Base-by-base conservation (phyloP, 768 basidiomycete genomes). In the Krasilnikovozyma curviuscula region DNA sequence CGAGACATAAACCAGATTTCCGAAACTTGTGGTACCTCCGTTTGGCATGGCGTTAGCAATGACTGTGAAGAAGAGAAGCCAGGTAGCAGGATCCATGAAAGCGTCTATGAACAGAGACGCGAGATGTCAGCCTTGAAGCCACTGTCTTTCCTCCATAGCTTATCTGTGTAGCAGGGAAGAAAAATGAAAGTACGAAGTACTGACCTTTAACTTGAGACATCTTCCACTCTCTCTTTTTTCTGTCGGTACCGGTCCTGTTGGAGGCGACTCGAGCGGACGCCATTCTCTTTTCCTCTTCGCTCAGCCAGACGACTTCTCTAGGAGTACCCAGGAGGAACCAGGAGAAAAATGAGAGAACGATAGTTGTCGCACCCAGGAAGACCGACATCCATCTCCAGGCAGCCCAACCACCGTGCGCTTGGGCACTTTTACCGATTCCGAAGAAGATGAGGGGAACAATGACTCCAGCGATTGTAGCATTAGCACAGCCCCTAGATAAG, bases 311-410 rank as follows among this genome's bases (percentile, higher is more conserved):
- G 12, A 60, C 57, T 31, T 57, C 54, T 21, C 41, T 47, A 14
- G 59, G 59, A 5, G 53, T 58, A 10, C 59, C 59, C 24, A 60
- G 42, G 31, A 59, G 49, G 52, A 55, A 33, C 44, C 56, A 50
- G 14, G 55, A 50, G 16, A 56, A 37, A 19, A 57, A 23, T n/a
- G 52, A 49, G 30, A 46, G 51, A n/a, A 55, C 39, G 37, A 56
- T 32, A 18, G 59, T 60, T 5, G 53, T 9, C 0, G 33, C 44
- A 12, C 59, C 59, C 21, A 60, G 51, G 55, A 57, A 60, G 41
- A 54, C 50, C 25, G 53, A 53, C 46, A 57, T 57, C n/a, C n/a
- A n/a, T 1, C 55, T 14, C 55, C 55, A 56, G 10, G 45, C 55
- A 3, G 55, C 52, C 10, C 44, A 33, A 25, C 46, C 40, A 28